Base-by-base conservation (phyloP, 2,329 filamentous ascomycete species). In the Fonsecaea monophora region DNA sequence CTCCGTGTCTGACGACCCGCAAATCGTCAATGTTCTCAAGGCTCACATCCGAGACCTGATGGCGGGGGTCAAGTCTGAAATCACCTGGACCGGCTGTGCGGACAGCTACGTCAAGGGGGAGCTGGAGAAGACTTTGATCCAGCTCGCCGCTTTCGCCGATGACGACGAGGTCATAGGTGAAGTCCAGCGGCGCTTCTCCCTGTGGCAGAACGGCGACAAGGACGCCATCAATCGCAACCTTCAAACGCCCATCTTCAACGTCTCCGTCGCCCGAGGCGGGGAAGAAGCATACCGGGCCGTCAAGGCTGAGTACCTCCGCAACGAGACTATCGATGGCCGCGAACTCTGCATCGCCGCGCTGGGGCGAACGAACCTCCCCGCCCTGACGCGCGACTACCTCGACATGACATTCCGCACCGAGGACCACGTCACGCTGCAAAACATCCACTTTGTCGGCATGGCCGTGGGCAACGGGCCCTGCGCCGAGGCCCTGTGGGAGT, bases 311-410 rank as follows among this genome's bases (percentile, higher is more conserved):
- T 98, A 92, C 84, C 84, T 88, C 69, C 89, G 84, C 59, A 95
- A 92, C 13, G 89, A 90, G 60, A 92, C 93, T 6, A 89, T 97
- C 38, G 95, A 98, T 74, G 94, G 93, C 73, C 96, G 94, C 79
- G 93, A 97, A 72, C 91, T 96, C 70, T 90, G 88, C 72, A 86
- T 98, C 3, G 83, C 86, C 40, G 87, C 91, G 3, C 85, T 99
- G 54, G 92, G 93, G 37, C 87, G 89, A 45, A 88, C 91, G 25
- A 89, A 90, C 73, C 87, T 92, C 62, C 77, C 82, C 0, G 86
- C 88, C 9, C 82, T 97, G 35, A 88, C 96, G 53, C 82, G 85
- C 64, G 80, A 89, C 75, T 84, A 89, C 85, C 75, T 90, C 83
- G 73, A 89, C 80, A 86, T 97, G 76, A 82, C 45, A 30, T 34